phyloP scores from a whole-genome alignment of 257 asterid species.

The Salvia miltiorrhiza region DNA sequence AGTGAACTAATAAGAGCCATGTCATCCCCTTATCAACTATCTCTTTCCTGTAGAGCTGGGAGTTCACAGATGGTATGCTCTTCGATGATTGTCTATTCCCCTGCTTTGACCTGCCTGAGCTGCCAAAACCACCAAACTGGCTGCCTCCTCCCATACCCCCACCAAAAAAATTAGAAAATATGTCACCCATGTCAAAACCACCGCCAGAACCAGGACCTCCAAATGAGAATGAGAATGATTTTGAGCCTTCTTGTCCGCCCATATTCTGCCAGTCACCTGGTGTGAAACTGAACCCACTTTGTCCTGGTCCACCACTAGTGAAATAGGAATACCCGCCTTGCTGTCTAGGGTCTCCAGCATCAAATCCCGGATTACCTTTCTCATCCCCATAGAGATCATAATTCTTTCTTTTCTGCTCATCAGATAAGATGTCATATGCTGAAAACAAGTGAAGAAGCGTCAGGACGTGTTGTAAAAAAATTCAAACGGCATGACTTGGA shows the following conservation, averaged over 20 bases:
- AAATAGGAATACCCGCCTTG: slow-evolving; percentile 59
- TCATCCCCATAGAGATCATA: slow-evolving; percentile 94
- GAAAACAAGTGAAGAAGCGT: slow-evolving; percentile 21
- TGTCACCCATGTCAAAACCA: slow-evolving; percentile 58
- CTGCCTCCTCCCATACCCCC: slow-evolving; percentile 65
- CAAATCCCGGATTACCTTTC: slow-evolving; percentile 70
- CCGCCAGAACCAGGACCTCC: slow-evolving; percentile 23
- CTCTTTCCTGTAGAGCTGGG: slow-evolving; percentile 59
- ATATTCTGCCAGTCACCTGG: too few species aligned
- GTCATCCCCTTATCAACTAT: slow-evolving; percentile 68
- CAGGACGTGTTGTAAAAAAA: too few species aligned
- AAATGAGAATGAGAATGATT: slow-evolving; percentile 72
- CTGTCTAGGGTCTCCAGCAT: slow-evolving; percentile 47
- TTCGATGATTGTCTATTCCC: too few species aligned
- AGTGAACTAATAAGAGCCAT: slow-evolving; percentile 64
- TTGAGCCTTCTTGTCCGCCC: slow-evolving; percentile 46
- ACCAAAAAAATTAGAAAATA: slow-evolving; percentile 67
- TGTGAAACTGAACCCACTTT: slow-evolving; percentile 68
- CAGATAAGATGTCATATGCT: slow-evolving; percentile 91
- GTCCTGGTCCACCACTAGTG: slow-evolving; percentile 75
- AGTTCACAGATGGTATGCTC: too few species aligned
- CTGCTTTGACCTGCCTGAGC: slow-evolving; percentile 11
- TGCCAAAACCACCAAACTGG: slow-evolving; percentile 60
- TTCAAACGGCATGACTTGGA: neutral
- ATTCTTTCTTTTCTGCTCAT: slow-evolving; percentile 86